A percentile compares a stretch with the other conserved stretches of the same genome.
These are phyloP conservation scores for Saccharomycopsis oosterbeekiorum DNA, from an alignment of 805 yeast species.

Conservation along the genomic window DNA sequence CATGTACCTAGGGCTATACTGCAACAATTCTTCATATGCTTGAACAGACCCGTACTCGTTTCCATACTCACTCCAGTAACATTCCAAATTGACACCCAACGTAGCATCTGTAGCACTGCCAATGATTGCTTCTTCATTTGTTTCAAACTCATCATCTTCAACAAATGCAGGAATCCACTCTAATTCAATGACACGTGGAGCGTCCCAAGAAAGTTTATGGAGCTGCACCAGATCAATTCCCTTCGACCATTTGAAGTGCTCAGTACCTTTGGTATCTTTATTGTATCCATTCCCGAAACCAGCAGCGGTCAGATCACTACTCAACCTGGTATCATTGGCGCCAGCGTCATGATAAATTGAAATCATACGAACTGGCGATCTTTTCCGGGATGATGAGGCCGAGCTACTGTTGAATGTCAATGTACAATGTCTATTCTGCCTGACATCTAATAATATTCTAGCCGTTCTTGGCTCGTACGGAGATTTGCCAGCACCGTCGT, in stretches of 20 bases:
- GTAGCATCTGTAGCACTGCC: constrained; percentile 26
- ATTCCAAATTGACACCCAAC: constrained; percentile 50
- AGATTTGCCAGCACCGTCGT: constrained; percentile 30
- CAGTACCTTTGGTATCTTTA: constrained; percentile 32
- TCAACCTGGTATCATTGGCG: constrained; percentile 7
- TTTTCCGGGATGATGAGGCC: constrained; percentile 27
- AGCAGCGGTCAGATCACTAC: neutral
- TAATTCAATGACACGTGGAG: constrained; percentile 43
- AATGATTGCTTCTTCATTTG: constrained; percentile 29
- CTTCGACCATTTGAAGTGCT: constrained; percentile 39
- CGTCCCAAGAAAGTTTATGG: constrained; percentile 56
- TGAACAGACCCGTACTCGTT: constrained; percentile 41
- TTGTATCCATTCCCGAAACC: constrained; percentile 20
- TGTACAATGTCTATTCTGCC: constrained; percentile 55
- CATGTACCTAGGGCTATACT: constrained; percentile 55
- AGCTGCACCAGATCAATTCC: constrained; percentile 61
- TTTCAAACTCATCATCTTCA: constrained; percentile 32
- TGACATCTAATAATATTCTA: constrained; percentile 46
- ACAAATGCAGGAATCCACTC: constrained; percentile 68
- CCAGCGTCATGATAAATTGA: constrained; percentile 36
- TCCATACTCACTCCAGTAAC: constrained; percentile 71
- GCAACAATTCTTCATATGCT: constrained; percentile 60
- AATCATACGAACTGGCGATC: constrained; percentile 57
- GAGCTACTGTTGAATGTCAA: constrained; percentile 46
- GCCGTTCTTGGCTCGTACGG: constrained; percentile 59